Evolutionary conservation across 805 yeast species (phyloP).

Genomic region (Citeromyces matritensis): DNA sequence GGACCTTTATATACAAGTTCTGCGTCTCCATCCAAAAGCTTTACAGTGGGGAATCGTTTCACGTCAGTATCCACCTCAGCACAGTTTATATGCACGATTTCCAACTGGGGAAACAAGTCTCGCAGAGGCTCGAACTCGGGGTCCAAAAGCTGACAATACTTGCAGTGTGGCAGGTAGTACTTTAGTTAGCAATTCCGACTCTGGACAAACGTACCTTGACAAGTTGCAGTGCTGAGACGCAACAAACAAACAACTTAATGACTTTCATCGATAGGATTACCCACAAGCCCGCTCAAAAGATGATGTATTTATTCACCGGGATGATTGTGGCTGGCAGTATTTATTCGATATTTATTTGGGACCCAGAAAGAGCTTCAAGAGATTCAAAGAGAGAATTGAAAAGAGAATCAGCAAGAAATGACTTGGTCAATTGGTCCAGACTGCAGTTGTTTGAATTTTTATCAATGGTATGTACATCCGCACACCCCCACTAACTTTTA

Average conservation of each 20-base stretch:
- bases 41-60: no score
- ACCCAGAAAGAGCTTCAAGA: background rate
- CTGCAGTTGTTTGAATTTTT: slow-evolving; percentile 3
- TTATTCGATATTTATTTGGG: slow-evolving; percentile 3
- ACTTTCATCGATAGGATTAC: no score
- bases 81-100: no score
- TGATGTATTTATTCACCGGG: slow-evolving; percentile 4
- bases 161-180: slow-evolving; percentile 18
- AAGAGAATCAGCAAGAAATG: slow-evolving; percentile 1
- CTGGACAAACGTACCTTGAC: no score
- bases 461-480: slow-evolving; percentile 3
- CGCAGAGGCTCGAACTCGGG: slow-evolving; percentile 25
- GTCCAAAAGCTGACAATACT: slow-evolving; percentile 22
- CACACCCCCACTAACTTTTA: background rate
- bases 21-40: no score
- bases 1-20: no score
- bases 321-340: slow-evolving; percentile 3
- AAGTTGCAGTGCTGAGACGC: no score
- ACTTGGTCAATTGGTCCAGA: slow-evolving; percentile 2
- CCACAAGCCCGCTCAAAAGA: background rate
- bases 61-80: no score
- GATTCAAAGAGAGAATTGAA: background rate
- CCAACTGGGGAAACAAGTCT: slow-evolving; percentile 10
- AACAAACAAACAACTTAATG: no score
- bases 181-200: slow-evolving; percentile 10